Percentiles rank a stretch among this genome's conserved stretches.
These are phyloP conservation scores for Sporormia fimetaria DNA, from an alignment of 495 filamentous ascomycete genomes.

Conservation along the genomic window DNA sequence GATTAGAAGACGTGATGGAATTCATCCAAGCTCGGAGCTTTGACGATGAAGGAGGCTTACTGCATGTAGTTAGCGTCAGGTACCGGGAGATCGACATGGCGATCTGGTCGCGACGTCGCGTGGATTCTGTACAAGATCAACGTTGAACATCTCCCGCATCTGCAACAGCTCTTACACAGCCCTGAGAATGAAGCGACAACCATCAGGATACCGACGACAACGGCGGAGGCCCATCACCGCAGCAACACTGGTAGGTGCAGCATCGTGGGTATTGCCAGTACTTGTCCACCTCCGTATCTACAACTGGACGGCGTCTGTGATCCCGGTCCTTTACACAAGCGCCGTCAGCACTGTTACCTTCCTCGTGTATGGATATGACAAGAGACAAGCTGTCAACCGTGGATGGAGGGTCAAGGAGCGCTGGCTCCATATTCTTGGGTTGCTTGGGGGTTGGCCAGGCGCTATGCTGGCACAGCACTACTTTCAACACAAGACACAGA, in stretches of 20 bases:
- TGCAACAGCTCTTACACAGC: too few relatives aligned
- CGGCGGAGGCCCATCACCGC: not conserved
- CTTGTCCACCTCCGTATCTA: conserved; percentile 1
- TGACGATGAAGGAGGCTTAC: too few relatives aligned
- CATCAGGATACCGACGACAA: too few relatives aligned
- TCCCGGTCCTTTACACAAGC: conserved; percentile 6
- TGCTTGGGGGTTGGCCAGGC: conserved; percentile 24
- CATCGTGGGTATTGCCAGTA: not conserved
- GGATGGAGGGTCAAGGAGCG: conserved; percentile 19
- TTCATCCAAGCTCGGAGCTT: not conserved
- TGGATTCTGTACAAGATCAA: too few relatives aligned
- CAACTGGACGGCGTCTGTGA: not conserved
- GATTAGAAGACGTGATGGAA: not conserved
- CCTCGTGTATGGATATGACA: conserved; percentile 24
- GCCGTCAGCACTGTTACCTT: conserved; percentile 15
- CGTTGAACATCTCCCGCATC: too few relatives aligned
- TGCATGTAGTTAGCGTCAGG: too few relatives aligned
- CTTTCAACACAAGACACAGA: conserved; percentile 25
- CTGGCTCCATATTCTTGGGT: conserved; percentile 15
- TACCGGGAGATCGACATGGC: too few relatives aligned
- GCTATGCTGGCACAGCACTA: conserved; percentile 18
- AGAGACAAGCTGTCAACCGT: conserved; percentile 12
- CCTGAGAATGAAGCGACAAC: too few relatives aligned
- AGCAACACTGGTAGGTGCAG: conserved; percentile 2
- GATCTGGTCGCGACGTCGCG: too few relatives aligned